phyloP scores from a whole-genome alignment of 257 asterid species.

The Echites panduratus region DNA sequence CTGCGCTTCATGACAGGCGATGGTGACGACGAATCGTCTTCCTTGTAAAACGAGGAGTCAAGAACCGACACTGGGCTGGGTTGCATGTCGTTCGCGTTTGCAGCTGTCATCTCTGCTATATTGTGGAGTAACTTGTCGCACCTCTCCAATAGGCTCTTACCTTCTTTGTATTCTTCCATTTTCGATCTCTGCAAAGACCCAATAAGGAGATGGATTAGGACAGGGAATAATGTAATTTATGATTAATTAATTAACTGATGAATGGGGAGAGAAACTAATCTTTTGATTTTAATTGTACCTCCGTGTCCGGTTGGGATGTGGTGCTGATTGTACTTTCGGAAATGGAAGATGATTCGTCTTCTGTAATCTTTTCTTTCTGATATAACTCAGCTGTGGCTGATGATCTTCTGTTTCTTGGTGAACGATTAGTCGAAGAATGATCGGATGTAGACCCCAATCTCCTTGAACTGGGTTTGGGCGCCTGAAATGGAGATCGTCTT shows the following conservation, averaged over 20 bases:
- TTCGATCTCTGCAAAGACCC: slow-evolving; percentile 45
- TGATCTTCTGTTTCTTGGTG: slow-evolving; percentile 48
- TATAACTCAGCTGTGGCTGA: slow-evolving; percentile 26
- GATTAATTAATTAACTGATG: neutral
- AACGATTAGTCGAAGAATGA: slow-evolving; percentile 29
- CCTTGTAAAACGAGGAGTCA: slow-evolving; percentile 84
- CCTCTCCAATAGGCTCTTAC: slow-evolving; percentile 68
- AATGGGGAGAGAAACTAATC: neutral
- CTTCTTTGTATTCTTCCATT: slow-evolving; percentile 61
- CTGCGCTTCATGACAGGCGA: slow-evolving; percentile 71
- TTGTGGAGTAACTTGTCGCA: slow-evolving; percentile 88
- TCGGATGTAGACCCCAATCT: slow-evolving; percentile 30
- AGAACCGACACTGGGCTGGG: slow-evolving; percentile 96
- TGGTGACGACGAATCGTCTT: slow-evolving; percentile 68
- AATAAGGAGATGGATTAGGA: neutral
- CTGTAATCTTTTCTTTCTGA: slow-evolving; percentile 51
- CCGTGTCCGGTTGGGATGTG: slow-evolving; percentile 58
- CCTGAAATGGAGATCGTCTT: slow-evolving; percentile 47
- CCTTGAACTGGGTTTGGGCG: slow-evolving; percentile 58
- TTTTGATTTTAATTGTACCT: slow-evolving; percentile 33
- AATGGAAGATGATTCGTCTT: slow-evolving; percentile 76
- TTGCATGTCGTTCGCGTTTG: slow-evolving; percentile 53
- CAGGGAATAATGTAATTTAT: neutral
- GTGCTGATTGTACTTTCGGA: slow-evolving; percentile 70
- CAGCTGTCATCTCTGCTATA: slow-evolving; percentile 60